A percentile compares a stretch with the other conserved stretches of the same genome.
Evolutionary conservation across 495 filamentous ascomycete species (phyloP).

Genomic region (Alectoria sarmentosa): DNA sequence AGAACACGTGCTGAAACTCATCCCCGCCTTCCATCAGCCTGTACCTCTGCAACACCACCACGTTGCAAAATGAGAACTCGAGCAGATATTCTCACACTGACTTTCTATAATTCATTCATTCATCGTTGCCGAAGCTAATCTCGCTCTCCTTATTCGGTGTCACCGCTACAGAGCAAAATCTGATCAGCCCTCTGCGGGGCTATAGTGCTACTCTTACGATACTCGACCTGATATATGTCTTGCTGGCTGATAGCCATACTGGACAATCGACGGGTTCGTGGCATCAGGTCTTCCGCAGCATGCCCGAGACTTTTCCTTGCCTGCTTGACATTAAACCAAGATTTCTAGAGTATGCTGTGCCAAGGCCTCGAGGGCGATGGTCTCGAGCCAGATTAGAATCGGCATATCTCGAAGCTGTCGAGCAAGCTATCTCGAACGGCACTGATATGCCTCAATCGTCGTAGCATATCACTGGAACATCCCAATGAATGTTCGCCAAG

Average conservation of each 20-base stretch:
- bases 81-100: neutral
- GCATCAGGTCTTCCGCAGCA: neutral
- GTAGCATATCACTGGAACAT: neutral
- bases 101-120: neutral
- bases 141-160: neutral
- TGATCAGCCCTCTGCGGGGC: neutral
- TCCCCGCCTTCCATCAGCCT: no score
- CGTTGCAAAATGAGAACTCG: neutral
- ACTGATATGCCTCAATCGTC: neutral
- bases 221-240: neutral
- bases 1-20: no score
- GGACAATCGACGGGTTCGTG: neutral
- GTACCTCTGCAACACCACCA: neutral
- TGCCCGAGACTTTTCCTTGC: neutral
- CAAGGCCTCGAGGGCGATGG: neutral
- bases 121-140: neutral
- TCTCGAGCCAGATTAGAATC: neutral
- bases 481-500: neutral
- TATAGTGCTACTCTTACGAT: neutral
- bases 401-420: neutral
- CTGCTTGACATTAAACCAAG: neutral
- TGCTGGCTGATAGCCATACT: neutral
- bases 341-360: neutral
- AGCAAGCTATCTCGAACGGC: neutral
- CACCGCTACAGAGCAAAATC: neutral